Evolutionary conservation across 2,329 filamentous ascomycete species (phyloP).

Genomic region (Aureobasidium sp.): DNA sequence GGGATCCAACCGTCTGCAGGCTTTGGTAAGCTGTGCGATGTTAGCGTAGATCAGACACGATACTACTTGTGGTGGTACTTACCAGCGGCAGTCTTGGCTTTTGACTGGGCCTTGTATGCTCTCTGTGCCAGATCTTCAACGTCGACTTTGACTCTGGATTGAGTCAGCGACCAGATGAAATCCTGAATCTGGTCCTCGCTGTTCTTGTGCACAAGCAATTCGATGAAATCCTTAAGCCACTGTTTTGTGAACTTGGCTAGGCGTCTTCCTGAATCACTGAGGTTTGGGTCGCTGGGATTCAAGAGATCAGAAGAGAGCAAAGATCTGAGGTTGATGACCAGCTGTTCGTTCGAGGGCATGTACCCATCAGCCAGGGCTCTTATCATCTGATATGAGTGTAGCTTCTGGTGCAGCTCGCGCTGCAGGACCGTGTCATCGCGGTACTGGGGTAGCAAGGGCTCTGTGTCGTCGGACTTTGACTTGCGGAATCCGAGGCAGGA

Average conservation of each 20-base stretch:
- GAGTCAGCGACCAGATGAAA: conserved; percentile 76
- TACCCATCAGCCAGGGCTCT: conserved; percentile 74
- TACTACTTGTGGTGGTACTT: conserved; percentile 23
- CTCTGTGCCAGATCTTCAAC: conserved; percentile 55
- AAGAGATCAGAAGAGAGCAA: conserved; percentile 71
- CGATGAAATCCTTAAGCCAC: conserved; percentile 72
- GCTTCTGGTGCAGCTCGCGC: conserved; percentile 73
- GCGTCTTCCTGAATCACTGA: conserved; percentile 70
- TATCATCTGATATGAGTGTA: conserved; percentile 89
- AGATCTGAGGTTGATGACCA: conserved; percentile 70
- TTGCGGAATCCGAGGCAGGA: conserved; percentile 59
- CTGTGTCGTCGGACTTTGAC: conserved; percentile 52
- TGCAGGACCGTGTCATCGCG: conserved; percentile 74
- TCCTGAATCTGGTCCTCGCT: conserved; percentile 79
- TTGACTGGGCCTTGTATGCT: conserved; percentile 56
- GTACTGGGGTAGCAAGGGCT: conserved; percentile 78
- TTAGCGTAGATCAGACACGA: conserved; percentile 20
- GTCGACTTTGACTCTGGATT: conserved; percentile 65
- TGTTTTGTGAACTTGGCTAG: conserved; percentile 65
- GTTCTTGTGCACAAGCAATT: conserved; percentile 79
- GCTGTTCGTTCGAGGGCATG: conserved; percentile 86
- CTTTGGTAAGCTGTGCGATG: conserved; percentile 62
- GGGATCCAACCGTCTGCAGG: conserved; percentile 70
- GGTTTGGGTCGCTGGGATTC: conserved; percentile 64
- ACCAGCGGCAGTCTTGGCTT: conserved; percentile 67